Conservation (phyloP, 257 asterid genomes). For the Eustoma russellianum region DNA sequence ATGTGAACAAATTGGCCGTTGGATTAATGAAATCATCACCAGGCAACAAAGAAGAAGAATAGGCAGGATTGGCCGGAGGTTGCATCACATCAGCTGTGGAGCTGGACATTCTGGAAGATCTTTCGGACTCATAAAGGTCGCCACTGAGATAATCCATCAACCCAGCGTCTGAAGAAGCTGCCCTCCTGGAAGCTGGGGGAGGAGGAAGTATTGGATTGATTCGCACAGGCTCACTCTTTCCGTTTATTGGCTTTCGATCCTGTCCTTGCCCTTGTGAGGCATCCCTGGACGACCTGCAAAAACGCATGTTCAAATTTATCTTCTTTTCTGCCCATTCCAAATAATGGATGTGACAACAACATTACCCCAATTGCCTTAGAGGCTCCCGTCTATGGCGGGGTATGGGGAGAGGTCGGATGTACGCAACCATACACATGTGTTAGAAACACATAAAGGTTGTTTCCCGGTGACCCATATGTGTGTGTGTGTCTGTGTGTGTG, state of each 20-base stretch:
- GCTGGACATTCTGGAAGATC: conserved; percentile 34
- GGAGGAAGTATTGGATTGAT: conserved; percentile 69
- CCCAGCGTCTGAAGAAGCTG: conserved; percentile 35
- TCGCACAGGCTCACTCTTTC: conserved; percentile 28
- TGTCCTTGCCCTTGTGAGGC: conserved; percentile 38
- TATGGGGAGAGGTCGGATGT: too few relatives aligned
- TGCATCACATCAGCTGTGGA: conserved; percentile 31
- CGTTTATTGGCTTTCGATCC: conserved; percentile 36
- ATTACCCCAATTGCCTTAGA: too few relatives aligned
- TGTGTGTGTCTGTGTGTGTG: too few relatives aligned
- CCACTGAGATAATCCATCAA: conserved; percentile 83
- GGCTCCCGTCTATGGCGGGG: too few relatives aligned
- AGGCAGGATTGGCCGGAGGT: conserved; percentile 26
- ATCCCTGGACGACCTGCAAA: conserved; percentile 70
- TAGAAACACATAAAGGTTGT: too few relatives aligned
- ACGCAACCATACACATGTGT: too few relatives aligned
- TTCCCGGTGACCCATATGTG: too few relatives aligned
- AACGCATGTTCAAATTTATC: neutral
- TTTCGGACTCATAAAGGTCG: conserved; percentile 47
- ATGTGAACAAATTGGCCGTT: conserved; percentile 60
- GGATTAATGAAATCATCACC: conserved; percentile 82
- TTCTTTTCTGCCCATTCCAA: too few relatives aligned
- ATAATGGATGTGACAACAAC: too few relatives aligned
- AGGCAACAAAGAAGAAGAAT: conserved; percentile 26
- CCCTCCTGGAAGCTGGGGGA: conserved; percentile 63